Evolutionary conservation across 2,329 filamentous ascomycete genomes (phyloP), one percentile per base, ranked within the genome.

Genomic region (Coleophoma crateriformis): DNA sequence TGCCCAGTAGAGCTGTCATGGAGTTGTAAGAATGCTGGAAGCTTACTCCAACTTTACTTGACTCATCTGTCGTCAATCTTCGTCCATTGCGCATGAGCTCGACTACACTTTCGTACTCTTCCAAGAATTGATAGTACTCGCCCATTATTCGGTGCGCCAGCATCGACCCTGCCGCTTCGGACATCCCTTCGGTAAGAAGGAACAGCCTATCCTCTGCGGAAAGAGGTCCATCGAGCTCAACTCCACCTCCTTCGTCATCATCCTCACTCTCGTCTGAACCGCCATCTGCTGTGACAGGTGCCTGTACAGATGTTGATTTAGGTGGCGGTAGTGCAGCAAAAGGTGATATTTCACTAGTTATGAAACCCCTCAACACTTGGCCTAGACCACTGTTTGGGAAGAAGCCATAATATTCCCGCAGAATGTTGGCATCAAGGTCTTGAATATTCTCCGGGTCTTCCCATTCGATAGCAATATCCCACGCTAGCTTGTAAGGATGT

Each of bases 381-480:
- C 84, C 84, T 7, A 97, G 75, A 32, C 94, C 91, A 50, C 84
- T 84, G 3, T 90, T 84, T 0, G 91, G 90, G 58, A 99, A 99
- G 58, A 94, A 84, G 3, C 77, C 73, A 54, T 89, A 86, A 63
- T 92, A 99, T 57, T 90, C 84, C 48, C 85, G 78, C 20, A 99
- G 71, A n/a, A 92, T 73, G 40, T 80, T 81, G 40, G 82, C 78
- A 62, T 97, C 91, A 73, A 90, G 87, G 22, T 89, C 81, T n/a
- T 77, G 73, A 44, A 94, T 78, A 43, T 81, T 80, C 58, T 88
- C 83, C 39, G 82, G 73, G 66, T 96, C 91, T 58, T 87, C 81
- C 88, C 92, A 97, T 63, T 97, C 89, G 51, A 99, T 75, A 32
- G 87, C 79, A 53, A 96, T 85, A 60, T 90, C 86, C 95, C 95